Conservation (phyloP, 139 green algal species). For the Mychonastes homosphaera region DNA sequence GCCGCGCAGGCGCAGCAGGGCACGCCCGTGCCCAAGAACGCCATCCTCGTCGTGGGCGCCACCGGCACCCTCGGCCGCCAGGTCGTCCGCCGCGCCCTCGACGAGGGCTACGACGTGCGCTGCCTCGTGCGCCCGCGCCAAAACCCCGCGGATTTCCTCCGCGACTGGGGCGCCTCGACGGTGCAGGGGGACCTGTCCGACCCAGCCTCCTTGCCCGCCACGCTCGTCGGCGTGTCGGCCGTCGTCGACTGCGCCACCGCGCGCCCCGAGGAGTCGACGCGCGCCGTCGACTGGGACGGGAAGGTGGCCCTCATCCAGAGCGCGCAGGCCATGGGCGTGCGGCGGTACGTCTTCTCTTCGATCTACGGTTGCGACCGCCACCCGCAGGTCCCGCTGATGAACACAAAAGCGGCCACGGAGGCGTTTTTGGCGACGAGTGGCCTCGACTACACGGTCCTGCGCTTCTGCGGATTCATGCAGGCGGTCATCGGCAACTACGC, state of each 20-base stretch:
- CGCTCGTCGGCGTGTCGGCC: constrained; percentile 89
- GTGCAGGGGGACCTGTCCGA: constrained; percentile 87
- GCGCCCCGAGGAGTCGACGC: constrained; percentile 84
- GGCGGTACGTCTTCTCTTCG: constrained; percentile 94
- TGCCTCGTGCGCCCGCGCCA: constrained; percentile 86
- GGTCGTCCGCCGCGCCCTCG: constrained; percentile 85
- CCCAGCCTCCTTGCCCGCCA: constrained; percentile 81
- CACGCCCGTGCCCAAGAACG: constrained; percentile 38
- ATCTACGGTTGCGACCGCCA: constrained; percentile 95
- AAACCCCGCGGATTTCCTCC: constrained; percentile 93
- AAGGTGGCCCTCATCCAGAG: constrained; percentile 96
- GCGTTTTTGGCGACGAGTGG: constrained; percentile 70
- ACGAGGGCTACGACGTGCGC: constrained; percentile 97
- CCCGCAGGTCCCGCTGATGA: constrained; percentile 84
- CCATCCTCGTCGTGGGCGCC: constrained; percentile 86
- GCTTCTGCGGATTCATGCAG: constrained; percentile 96
- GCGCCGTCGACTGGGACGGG: constrained; percentile 93
- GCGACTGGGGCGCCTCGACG: constrained; percentile 93
- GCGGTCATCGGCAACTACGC: constrained; percentile 97
- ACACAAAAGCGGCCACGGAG: constrained; percentile 86
- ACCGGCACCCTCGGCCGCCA: constrained; percentile 95
- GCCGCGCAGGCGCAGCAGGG: not conserved
- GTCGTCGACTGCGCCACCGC: constrained; percentile 96
- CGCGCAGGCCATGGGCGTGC: constrained; percentile 94
- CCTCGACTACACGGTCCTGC: constrained; percentile 87